Evolutionary conservation across 2,329 filamentous ascomycete genomes (phyloP).

Genomic region (Aureobasidium sp.): DNA sequence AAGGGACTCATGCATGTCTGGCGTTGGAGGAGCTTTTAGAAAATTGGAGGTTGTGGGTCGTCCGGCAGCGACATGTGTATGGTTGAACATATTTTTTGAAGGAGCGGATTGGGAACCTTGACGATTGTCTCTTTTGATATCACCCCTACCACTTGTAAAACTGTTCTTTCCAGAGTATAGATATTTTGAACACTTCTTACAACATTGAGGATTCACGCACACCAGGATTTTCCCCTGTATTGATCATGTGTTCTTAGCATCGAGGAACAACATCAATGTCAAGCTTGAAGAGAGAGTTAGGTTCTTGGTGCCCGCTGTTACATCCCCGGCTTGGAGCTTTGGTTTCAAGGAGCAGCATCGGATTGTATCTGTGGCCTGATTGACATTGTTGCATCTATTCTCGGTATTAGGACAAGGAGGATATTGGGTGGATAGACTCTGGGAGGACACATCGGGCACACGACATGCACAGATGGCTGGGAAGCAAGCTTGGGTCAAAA

Average conservation of each 20-base stretch:
- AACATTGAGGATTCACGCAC: background rate
- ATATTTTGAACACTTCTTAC: background rate
- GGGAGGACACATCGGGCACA: no score
- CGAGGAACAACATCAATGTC: no score
- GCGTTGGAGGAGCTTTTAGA: background rate
- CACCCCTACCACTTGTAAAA: background rate
- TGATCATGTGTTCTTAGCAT: no score
- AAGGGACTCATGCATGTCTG: conserved; percentile 4
- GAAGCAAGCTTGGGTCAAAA: background rate
- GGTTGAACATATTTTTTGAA: background rate
- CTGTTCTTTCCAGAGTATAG: background rate
- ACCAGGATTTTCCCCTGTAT: no score
- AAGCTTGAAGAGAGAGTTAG: no score
- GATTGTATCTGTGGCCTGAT: background rate
- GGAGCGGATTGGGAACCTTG: background rate
- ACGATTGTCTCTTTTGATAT: background rate
- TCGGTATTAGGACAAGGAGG: no score
- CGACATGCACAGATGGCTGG: no score
- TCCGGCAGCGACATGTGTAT: background rate
- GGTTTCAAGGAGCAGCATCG: background rate
- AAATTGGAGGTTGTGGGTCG: background rate
- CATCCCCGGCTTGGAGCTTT: no score
- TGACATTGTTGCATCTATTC: background rate
- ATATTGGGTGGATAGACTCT: background rate
- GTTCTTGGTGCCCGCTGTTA: no score